Evolutionary conservation across 352 stramenopile genomes (phyloP).

Genomic region (Pythium rishiriense): DNA sequence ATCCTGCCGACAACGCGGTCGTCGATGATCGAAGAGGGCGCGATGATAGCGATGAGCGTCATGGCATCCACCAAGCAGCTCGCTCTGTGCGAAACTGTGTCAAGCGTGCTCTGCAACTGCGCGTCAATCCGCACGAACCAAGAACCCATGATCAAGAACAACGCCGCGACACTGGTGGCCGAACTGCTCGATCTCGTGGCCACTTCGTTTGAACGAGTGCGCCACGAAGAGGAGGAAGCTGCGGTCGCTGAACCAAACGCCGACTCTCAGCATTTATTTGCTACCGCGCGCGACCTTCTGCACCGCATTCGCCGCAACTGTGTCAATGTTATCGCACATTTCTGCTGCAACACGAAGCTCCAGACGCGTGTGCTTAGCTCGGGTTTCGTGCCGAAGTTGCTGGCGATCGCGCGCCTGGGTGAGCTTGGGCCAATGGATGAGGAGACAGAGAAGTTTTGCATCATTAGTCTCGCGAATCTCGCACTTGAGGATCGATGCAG

Average conservation of each 20-base stretch:
- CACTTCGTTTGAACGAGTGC: slow-evolving; percentile 12
- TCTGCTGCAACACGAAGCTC: slow-evolving; percentile 78
- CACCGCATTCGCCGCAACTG: slow-evolving; percentile 44
- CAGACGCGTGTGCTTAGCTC: slow-evolving; percentile 54
- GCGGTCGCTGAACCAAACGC: background rate
- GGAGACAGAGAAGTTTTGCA: slow-evolving; percentile 67
- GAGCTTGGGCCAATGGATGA: slow-evolving; percentile 26
- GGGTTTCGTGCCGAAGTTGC: slow-evolving; percentile 54
- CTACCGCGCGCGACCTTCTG: slow-evolving; percentile 7
- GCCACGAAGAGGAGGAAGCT: slow-evolving; percentile 13
- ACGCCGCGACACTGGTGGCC: slow-evolving; percentile 27
- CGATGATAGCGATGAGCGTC: slow-evolving; percentile 53
- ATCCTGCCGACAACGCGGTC: slow-evolving; percentile 75
- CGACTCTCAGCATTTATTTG: background rate
- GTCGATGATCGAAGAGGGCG: slow-evolving; percentile 74
- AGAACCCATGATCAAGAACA: slow-evolving; percentile 41
- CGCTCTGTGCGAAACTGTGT: slow-evolving; percentile 29
- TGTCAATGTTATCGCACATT: slow-evolving; percentile 55
- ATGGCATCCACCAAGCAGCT: slow-evolving; percentile 34
- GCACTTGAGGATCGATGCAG: slow-evolving; percentile 74
- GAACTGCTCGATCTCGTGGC: slow-evolving; percentile 33
- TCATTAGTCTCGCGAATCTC: slow-evolving; percentile 74
- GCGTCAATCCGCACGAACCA: slow-evolving; percentile 43
- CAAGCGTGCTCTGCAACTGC: slow-evolving; percentile 41
- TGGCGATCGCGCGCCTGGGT: slow-evolving; percentile 35